Evolutionary conservation across 1,284 basidiomycete species (phyloP).

Genomic region (Apiotrichum laibachii): DNA sequence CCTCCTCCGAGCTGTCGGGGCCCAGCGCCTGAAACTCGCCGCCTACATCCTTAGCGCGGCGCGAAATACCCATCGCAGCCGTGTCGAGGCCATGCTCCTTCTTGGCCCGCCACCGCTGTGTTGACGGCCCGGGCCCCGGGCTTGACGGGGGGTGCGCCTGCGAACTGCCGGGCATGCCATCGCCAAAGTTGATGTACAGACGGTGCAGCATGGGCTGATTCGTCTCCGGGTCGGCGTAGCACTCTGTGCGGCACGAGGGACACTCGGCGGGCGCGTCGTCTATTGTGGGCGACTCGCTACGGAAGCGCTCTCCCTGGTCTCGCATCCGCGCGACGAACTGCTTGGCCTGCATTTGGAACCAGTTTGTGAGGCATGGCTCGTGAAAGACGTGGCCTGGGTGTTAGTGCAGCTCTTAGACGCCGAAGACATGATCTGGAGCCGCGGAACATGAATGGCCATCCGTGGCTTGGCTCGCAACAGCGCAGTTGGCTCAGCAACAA

Average conservation of each 20-base stretch:
- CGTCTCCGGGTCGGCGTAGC: conserved; percentile 35
- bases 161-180: background rate
- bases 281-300: conserved; percentile 17
- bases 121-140: background rate
- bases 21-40: conserved; percentile 26
- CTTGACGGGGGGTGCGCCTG: background rate
- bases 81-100: conserved; percentile 14
- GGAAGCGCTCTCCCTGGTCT: conserved; percentile 17
- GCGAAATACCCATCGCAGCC: conserved; percentile 32
- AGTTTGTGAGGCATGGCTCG: conserved; percentile 35
- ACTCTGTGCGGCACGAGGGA: conserved; percentile 40
- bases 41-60: conserved; percentile 28
- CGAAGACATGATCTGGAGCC: too few species aligned
- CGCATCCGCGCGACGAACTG: conserved; percentile 24
- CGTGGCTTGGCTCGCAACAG: too few species aligned
- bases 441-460: too few species aligned
- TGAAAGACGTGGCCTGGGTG: conserved; percentile 45
- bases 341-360: conserved; percentile 35
- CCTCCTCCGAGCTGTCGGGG: conserved; percentile 25
- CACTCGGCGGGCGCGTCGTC: conserved; percentile 40
- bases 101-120: background rate
- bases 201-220: conserved; percentile 35
- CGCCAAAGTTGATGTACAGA: conserved; percentile 37
- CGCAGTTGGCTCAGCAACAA: too few species aligned
- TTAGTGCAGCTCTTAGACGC: too few species aligned